Percentiles rank a stretch among this genome's conserved stretches.
These are phyloP conservation scores for Citeromyces matritensis DNA, from an alignment of 805 yeast species.

Conservation along the genomic window DNA sequence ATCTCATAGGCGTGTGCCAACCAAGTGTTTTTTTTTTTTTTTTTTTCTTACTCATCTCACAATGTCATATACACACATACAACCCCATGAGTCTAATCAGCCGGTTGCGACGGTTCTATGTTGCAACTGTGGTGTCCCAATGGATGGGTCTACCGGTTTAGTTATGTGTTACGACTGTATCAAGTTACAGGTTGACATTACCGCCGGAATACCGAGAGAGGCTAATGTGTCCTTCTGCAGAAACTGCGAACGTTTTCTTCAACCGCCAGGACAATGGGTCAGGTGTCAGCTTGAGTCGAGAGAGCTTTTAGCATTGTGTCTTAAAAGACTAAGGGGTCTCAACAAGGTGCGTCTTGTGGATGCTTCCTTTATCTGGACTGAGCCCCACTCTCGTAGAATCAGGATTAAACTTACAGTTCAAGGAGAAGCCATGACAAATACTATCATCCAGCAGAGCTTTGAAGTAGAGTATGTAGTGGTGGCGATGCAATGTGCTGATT, in stretches of 20 bases:
- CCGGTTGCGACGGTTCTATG: slow-evolving; percentile 73
- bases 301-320: slow-evolving; percentile 81
- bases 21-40: no score
- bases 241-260: slow-evolving; percentile 91
- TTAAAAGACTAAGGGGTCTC: slow-evolving; percentile 78
- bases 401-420: slow-evolving; percentile 86
- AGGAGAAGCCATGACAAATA: slow-evolving; percentile 88
- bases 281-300: slow-evolving; percentile 83
- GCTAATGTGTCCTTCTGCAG: slow-evolving; percentile 88
- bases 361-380: slow-evolving; percentile 97
- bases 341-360: slow-evolving; percentile 77
- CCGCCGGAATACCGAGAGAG: slow-evolving; percentile 90
- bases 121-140: slow-evolving; percentile 97
- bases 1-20: no score
- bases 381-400: slow-evolving; percentile 94
- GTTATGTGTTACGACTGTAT: slow-evolving; percentile 98
- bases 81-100: slow-evolving; percentile 1
- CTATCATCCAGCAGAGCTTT: slow-evolving; percentile 85
- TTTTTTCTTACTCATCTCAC: neutral
- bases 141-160: slow-evolving; percentile 87
- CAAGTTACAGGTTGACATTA: slow-evolving; percentile 82
- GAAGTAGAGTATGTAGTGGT: slow-evolving; percentile 89
- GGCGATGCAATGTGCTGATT: slow-evolving; percentile 96
- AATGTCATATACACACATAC: neutral
- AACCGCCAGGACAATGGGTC: slow-evolving; percentile 93